phyloP scores from a whole-genome alignment of 2,329 filamentous ascomycete species.

The Fusarium sp. region DNA sequence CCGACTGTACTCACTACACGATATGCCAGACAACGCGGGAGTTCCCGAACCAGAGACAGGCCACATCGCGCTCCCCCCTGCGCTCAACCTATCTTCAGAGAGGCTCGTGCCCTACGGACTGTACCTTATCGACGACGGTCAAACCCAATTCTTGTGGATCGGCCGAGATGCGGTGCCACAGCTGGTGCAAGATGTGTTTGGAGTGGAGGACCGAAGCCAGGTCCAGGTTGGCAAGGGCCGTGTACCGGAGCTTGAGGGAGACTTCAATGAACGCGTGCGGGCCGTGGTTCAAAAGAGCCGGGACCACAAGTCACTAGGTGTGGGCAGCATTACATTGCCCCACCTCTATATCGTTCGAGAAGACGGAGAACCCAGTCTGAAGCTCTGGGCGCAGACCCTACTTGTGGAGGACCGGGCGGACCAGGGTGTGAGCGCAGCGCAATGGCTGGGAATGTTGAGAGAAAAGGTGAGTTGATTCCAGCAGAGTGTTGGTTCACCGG shows the following conservation, averaged over 20 bases:
- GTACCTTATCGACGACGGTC: constrained; percentile 96
- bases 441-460: constrained; percentile 91
- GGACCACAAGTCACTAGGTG: constrained; percentile 86
- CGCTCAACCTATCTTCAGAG: constrained; percentile 88
- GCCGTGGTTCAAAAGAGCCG: constrained; percentile 92
- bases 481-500: background rate
- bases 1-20: constrained; percentile 85
- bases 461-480: constrained; percentile 79
- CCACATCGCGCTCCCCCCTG: constrained; percentile 87
- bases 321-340: constrained; percentile 92
- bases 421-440: constrained; percentile 89
- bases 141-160: constrained; percentile 97
- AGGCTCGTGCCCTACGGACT: constrained; percentile 88
- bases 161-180: constrained; percentile 93
- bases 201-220: constrained; percentile 82
- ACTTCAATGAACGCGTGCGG: constrained; percentile 95
- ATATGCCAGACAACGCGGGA: constrained; percentile 95
- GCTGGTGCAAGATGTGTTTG: constrained; percentile 90
- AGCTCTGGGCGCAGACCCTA: constrained; percentile 96
- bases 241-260: constrained; percentile 88
- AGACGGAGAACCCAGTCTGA: constrained; percentile 93
- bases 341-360: constrained; percentile 94
- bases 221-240: constrained; percentile 91
- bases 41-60: constrained; percentile 86
- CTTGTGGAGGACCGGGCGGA: constrained; percentile 95